Conservation (phyloP, 441 rosid species). For the Syzygium malaccense region DNA sequence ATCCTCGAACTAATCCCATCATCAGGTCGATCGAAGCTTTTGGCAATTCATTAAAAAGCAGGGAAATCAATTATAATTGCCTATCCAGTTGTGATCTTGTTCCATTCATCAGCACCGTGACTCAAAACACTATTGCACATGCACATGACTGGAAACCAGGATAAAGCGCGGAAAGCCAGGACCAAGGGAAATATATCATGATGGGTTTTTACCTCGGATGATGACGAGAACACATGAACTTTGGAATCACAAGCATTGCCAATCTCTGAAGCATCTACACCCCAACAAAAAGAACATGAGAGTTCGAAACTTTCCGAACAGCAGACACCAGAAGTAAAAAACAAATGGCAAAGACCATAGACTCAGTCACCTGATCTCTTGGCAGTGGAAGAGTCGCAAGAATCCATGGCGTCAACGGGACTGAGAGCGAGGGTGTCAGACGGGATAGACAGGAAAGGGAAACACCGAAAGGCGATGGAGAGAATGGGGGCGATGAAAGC, state of each 20-base stretch:
- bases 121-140: neutral
- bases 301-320: neutral
- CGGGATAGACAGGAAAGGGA: neutral
- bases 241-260: constrained; percentile 24
- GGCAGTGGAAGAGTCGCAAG: neutral
- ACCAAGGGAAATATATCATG: neutral
- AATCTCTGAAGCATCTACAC: constrained; percentile 23
- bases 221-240: constrained; percentile 54
- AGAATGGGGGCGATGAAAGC: neutral
- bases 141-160: neutral
- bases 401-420: neutral
- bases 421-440: neutral
- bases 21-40: neutral
- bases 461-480: neutral
- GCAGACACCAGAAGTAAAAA: neutral
- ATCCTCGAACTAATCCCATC: neutral
- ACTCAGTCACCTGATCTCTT: constrained; percentile 10
- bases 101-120: neutral
- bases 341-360: neutral
- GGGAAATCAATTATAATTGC: neutral
- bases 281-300: neutral
- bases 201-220: constrained; percentile 43
- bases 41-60: neutral
- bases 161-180: neutral
- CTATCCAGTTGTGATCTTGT: neutral